Evolutionary conservation across 225 moss, liverwort and hornwort species (phyloP).

Genomic region (Neckera pumila): DNA sequence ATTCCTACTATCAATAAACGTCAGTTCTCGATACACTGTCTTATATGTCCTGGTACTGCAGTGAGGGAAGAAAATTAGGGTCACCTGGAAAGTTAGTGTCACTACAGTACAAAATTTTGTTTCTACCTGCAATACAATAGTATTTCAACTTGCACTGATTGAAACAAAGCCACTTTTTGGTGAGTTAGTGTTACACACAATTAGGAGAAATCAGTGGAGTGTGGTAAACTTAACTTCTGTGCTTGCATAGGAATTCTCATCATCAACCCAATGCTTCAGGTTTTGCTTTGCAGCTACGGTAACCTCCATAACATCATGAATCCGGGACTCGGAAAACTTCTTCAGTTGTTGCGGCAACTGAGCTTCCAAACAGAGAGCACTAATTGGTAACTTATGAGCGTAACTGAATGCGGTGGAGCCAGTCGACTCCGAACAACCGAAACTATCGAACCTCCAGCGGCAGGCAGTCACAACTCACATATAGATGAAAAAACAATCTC

Average conservation of each 20-base stretch:
- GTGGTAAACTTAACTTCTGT: neutral
- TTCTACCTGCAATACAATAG: neutral
- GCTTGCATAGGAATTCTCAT: neutral
- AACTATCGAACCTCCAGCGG: neutral
- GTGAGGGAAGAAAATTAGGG: too few relatives aligned
- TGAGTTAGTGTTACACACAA: too few relatives aligned
- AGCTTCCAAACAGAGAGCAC: neutral
- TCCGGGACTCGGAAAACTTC: neutral
- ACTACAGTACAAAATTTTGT: neutral
- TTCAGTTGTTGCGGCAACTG: neutral
- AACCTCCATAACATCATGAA: too few relatives aligned
- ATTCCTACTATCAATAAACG: neutral
- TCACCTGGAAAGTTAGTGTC: neutral
- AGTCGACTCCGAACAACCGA: neutral
- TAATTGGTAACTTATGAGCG: neutral
- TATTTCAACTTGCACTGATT: neutral
- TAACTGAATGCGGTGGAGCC: neutral
- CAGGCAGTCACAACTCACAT: too few relatives aligned
- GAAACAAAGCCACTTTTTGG: neutral
- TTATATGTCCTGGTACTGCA: neutral
- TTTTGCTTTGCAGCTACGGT: too few relatives aligned
- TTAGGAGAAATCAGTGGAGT: neutral
- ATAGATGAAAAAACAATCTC: neutral
- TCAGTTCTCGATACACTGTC: neutral
- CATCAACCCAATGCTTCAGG: neutral